phyloP scores from a whole-genome alignment of 2,329 filamentous ascomycete genomes.

The Hymenoscyphus salicellus region DNA sequence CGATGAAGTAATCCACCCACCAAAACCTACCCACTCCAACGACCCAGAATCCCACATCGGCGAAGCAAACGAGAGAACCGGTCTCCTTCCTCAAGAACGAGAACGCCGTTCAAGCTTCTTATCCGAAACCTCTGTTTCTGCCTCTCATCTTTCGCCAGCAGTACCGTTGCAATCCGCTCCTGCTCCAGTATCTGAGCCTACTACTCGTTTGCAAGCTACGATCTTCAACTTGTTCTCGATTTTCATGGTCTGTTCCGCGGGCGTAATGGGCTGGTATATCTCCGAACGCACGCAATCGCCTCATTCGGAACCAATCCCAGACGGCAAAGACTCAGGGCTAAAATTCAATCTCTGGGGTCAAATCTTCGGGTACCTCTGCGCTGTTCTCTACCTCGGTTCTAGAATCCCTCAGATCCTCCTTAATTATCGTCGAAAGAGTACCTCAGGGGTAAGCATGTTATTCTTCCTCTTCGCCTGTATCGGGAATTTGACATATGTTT shows the following conservation, averaged over 20 bases:
- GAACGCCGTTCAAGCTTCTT: constrained; percentile 51
- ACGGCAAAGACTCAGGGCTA: constrained; percentile 47
- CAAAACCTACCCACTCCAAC: constrained; percentile 40
- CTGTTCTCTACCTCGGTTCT: constrained; percentile 81
- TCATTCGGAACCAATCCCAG: constrained; percentile 22
- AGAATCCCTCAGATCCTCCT: constrained; percentile 86
- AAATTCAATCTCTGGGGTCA: constrained; percentile 77
- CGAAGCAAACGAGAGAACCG: constrained; percentile 52
- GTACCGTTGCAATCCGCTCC: constrained; percentile 61
- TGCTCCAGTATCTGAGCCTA: constrained; percentile 44
- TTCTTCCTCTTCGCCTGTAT: constrained; percentile 97
- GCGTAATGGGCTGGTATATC: constrained; percentile 82
- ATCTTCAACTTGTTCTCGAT: constrained; percentile 75
- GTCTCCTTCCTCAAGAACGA: constrained; percentile 46
- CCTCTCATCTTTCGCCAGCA: constrained; percentile 72
- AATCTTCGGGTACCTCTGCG: constrained; percentile 90
- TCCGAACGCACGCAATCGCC: constrained; percentile 43
- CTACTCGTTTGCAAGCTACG: constrained; percentile 54
- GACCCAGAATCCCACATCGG: constrained; percentile 27
- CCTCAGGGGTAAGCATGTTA: constrained; percentile 86
- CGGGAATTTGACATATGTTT: constrained; percentile 88
- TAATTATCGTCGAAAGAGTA: constrained; percentile 89
- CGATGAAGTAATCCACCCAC: constrained; percentile 48
- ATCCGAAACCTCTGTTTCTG: constrained; percentile 56
- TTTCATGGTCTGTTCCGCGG: constrained; percentile 77